Percentiles rank a stretch among this genome's conserved stretches.
phyloP scores from a whole-genome alignment of 2,329 filamentous ascomycete species.

The Hirsutella thompsonii region DNA sequence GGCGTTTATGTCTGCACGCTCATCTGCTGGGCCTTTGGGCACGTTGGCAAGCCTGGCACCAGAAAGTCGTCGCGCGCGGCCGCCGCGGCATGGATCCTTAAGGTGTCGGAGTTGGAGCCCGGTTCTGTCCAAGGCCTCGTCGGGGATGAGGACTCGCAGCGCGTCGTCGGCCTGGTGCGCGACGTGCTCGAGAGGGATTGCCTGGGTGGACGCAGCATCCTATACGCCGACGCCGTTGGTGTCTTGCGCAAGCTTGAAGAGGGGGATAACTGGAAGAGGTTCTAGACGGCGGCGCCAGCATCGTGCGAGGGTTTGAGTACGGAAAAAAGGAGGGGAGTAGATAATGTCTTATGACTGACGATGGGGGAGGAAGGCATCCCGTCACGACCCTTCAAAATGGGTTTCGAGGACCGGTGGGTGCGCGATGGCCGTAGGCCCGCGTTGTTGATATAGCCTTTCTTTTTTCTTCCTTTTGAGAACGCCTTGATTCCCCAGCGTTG shows the following conservation, averaged over 20 bases:
- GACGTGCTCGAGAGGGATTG: slow-evolving; percentile 35
- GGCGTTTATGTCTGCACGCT: slow-evolving; percentile 42
- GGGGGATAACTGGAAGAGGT: slow-evolving; percentile 24
- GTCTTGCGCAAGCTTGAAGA: slow-evolving; percentile 40
- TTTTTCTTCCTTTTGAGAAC: too few relatives aligned
- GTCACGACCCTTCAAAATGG: too few relatives aligned
- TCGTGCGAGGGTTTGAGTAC: too few relatives aligned
- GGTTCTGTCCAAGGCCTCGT: slow-evolving; percentile 24
- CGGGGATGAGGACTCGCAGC: slow-evolving; percentile 23
- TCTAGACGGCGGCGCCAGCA: slow-evolving; percentile 2
- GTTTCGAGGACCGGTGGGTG: too few relatives aligned
- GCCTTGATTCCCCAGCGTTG: too few relatives aligned
- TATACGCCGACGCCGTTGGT: slow-evolving; percentile 39
- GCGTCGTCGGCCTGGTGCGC: slow-evolving; percentile 35
- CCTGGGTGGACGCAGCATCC: slow-evolving; percentile 31
- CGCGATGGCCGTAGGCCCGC: too few relatives aligned
- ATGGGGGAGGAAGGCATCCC: too few relatives aligned
- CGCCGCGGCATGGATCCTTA: slow-evolving; percentile 23
- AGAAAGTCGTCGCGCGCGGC: slow-evolving; percentile 10
- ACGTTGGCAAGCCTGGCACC: slow-evolving; percentile 13
- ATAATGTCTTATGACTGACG: too few relatives aligned
- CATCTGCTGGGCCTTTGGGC: slow-evolving; percentile 45
- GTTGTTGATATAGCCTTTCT: too few relatives aligned
- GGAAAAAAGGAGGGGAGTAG: too few relatives aligned
- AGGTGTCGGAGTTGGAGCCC: slow-evolving; percentile 25